These are phyloP conservation scores for Tetracentron sinense DNA, from an alignment of 164 flowering plant species.

Conservation along the genomic window DNA sequence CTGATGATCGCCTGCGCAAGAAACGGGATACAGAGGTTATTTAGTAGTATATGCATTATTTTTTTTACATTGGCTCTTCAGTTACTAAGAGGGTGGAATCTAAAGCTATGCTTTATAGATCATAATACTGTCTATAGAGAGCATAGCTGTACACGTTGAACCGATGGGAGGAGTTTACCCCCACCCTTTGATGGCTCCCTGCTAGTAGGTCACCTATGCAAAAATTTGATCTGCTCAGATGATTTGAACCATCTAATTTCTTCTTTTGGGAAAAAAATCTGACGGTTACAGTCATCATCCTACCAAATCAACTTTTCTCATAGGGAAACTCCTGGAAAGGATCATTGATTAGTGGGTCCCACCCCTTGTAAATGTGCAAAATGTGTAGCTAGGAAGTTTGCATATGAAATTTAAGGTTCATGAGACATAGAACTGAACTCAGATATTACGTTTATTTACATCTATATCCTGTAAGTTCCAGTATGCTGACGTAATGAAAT, in stretches of 20 bases:
- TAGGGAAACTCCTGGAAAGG: not conserved
- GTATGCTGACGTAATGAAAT: constrained; percentile 4
- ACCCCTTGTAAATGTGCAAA: not conserved
- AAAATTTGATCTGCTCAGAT: too few species aligned
- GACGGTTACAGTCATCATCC: not conserved
- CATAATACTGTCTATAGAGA: not conserved
- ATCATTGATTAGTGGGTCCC: not conserved
- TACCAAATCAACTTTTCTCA: not conserved
- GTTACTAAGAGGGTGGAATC: not conserved
- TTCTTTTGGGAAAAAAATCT: too few species aligned
- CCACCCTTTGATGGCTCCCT: not conserved
- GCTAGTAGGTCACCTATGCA: too few species aligned
- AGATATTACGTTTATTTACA: too few species aligned
- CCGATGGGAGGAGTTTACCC: not conserved
- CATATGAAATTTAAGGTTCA: not conserved
- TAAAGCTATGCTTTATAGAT: too few species aligned
- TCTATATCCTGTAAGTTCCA: not conserved
- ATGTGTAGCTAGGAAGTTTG: not conserved
- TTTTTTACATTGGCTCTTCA: not conserved
- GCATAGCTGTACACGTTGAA: not conserved
- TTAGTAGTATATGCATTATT: not conserved
- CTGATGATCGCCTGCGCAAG: constrained; percentile 80
- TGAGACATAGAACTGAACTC: not conserved
- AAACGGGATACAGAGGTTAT: constrained; percentile 89
- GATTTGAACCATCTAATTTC: too few species aligned